phyloP scores from a whole-genome alignment of 768 basidiomycete species.

The Russula sp. region DNA sequence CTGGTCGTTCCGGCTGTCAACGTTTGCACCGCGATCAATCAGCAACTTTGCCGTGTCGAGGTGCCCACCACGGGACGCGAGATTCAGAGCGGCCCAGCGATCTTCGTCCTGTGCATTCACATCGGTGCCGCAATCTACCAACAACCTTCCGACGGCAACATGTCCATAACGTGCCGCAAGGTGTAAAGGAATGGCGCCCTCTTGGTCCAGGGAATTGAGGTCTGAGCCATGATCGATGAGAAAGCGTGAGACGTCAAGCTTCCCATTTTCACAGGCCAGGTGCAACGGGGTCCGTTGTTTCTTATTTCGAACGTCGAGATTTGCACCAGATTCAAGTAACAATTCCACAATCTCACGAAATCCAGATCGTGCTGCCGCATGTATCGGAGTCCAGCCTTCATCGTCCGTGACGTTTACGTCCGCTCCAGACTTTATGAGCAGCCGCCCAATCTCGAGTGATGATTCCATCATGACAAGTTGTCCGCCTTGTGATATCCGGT shows the following conservation, averaged over 20 bases:
- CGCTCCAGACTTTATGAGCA: neutral
- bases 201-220: neutral
- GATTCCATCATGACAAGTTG: neutral
- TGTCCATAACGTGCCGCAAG: neutral
- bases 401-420: neutral
- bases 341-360: neutral
- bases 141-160: neutral
- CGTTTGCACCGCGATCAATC: neutral
- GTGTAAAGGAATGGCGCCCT: neutral
- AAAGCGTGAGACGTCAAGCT: neutral
- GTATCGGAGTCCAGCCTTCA: constrained; percentile 11
- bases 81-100: neutral
- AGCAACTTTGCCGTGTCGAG: neutral
- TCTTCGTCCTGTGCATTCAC: neutral
- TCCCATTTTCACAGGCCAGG: neutral
- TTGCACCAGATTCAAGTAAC: neutral
- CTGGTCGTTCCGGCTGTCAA: neutral
- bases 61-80: neutral
- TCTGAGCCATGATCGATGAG: neutral
- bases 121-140: neutral
- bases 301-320: neutral
- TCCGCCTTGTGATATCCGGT: neutral
- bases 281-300: neutral
- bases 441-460: neutral
- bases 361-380: constrained; percentile 5